phyloP scores from a whole-genome alignment of 2,329 filamentous ascomycete genomes.

The Xenoacremonium recifei region DNA sequence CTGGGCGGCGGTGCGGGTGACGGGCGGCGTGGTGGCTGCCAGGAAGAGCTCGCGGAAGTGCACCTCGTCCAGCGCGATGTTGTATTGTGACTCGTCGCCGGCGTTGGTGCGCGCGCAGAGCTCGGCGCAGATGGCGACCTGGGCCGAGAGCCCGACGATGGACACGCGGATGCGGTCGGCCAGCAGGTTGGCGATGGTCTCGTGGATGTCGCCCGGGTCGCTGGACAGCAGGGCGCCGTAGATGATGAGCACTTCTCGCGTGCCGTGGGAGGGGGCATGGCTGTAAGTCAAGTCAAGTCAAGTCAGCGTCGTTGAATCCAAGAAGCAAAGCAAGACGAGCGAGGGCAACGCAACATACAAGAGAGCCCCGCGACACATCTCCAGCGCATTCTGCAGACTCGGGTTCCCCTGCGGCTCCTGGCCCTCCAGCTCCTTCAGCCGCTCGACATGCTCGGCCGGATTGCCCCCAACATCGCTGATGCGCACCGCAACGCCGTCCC shows the following conservation, averaged over 20 bases:
- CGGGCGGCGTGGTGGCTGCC: conserved; percentile 83
- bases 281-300: no score
- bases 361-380: conserved; percentile 90
- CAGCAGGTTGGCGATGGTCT: conserved; percentile 78
- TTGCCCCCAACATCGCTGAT: conserved; percentile 92
- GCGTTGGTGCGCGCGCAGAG: conserved; percentile 85
- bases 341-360: conserved; percentile 53
- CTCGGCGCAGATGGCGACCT: conserved; percentile 89
- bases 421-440: conserved; percentile 65
- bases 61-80: conserved; percentile 71
- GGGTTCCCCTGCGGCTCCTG: conserved; percentile 72
- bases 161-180: conserved; percentile 82
- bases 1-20: conserved; percentile 65
- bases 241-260: conserved; percentile 86
- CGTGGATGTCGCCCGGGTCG: conserved; percentile 93
- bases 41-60: conserved; percentile 90
- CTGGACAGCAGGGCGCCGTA: conserved; percentile 88
- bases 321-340: not conserved
- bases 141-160: conserved; percentile 86
- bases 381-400: conserved; percentile 89
- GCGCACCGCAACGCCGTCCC: conserved; percentile 82
- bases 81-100: conserved; percentile 74
- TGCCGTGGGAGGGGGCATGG: conserved; percentile 90
- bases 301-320: conserved; percentile 9
- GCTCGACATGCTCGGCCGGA: conserved; percentile 80